Conservation (phyloP, 2,329 filamentous ascomycete genomes). For the Aspergillus sp. region DNA sequence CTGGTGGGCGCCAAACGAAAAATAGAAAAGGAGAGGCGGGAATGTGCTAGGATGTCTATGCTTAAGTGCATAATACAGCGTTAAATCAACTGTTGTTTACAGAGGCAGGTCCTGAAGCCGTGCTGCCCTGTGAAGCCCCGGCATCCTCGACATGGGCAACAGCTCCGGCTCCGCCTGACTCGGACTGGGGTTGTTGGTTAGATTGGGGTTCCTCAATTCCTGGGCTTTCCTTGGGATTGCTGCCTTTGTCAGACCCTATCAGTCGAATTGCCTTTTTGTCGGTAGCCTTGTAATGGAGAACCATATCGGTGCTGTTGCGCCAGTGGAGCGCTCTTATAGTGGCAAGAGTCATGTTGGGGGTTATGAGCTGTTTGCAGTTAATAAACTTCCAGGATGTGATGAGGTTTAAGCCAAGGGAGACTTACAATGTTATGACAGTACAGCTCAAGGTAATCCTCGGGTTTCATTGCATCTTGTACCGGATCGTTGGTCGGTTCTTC, state of each 20-base stretch:
- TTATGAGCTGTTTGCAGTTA: slow-evolving; percentile 46
- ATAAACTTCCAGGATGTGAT: neutral
- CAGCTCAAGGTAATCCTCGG: slow-evolving; percentile 91
- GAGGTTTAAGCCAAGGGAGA: slow-evolving; percentile 13
- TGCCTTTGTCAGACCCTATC: slow-evolving; percentile 18
- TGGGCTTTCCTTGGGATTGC: slow-evolving; percentile 13
- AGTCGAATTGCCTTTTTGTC: slow-evolving; percentile 63
- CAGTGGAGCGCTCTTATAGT: slow-evolving; percentile 89
- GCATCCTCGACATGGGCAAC: slow-evolving; percentile 20
- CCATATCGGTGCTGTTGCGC: slow-evolving; percentile 91
- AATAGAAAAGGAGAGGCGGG: slow-evolving; percentile 1
- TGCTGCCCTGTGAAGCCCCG: slow-evolving; percentile 27
- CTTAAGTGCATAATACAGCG: neutral
- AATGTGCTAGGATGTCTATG: neutral
- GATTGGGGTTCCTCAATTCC: slow-evolving; percentile 9
- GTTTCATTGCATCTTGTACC: slow-evolving; percentile 63
- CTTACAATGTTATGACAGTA: slow-evolving; percentile 90
- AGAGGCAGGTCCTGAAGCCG: slow-evolving; percentile 26
- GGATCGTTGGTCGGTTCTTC: slow-evolving; percentile 64
- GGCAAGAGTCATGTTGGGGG: slow-evolving; percentile 85
- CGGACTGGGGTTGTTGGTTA: slow-evolving; percentile 1
- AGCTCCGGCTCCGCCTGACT: slow-evolving; percentile 7
- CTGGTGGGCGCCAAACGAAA: neutral
- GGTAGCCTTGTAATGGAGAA: slow-evolving; percentile 88
- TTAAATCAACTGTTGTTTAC: slow-evolving; percentile 16